These are phyloP conservation scores for Carex kokanica DNA, from an alignment of 176 grass and related monocot genomes.

Conservation along the genomic window DNA sequence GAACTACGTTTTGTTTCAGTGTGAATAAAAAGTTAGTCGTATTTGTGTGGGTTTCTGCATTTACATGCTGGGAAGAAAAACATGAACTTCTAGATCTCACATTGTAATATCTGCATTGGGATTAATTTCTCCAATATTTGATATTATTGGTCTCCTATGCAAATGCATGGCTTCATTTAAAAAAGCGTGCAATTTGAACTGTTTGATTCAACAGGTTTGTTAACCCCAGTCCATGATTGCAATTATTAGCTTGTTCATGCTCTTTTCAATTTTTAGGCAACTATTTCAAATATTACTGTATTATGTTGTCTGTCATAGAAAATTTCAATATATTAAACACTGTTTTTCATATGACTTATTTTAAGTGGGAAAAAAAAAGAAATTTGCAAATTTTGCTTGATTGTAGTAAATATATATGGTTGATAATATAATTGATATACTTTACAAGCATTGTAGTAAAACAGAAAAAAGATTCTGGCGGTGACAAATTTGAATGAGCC, in stretches of 20 bases:
- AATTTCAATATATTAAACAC: no score
- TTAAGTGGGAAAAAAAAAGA: no score
- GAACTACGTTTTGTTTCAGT: background rate
- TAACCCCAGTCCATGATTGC: background rate
- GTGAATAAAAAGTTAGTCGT: background rate
- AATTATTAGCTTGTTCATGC: background rate
- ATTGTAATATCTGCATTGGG: background rate
- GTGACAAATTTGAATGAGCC: no score
- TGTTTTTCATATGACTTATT: background rate
- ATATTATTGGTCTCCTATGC: background rate
- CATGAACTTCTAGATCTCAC: background rate
- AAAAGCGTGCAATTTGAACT: background rate
- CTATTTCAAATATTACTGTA: background rate
- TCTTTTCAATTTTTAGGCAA: background rate
- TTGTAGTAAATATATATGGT: background rate
- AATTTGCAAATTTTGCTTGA: background rate
- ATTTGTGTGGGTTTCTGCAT: background rate
- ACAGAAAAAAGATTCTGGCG: no score
- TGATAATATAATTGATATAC: background rate
- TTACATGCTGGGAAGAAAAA: background rate
- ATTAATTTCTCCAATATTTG: background rate
- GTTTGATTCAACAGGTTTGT: background rate
- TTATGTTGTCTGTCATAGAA: no score
- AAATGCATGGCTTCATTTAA: background rate
- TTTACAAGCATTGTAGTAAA: background rate